phyloP scores from a whole-genome alignment of 257 asterid genomes.

The Lycium ferocissimum region DNA sequence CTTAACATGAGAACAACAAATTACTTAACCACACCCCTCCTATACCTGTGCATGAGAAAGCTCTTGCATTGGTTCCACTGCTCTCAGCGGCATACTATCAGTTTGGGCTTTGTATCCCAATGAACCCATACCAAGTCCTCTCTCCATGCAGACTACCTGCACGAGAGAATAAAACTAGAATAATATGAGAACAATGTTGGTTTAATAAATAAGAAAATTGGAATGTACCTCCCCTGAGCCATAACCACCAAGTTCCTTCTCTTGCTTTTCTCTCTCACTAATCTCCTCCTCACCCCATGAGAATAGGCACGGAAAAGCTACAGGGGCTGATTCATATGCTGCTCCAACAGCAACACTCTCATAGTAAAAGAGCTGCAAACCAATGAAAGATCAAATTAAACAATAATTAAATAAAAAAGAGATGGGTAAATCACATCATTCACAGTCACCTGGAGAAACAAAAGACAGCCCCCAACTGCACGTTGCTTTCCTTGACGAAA shows the following conservation, averaged over 20 bases:
- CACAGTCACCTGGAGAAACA: constrained; percentile 86
- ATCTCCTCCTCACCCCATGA: constrained; percentile 99
- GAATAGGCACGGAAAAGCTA: constrained; percentile 84
- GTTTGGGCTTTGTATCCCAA: constrained; percentile 61
- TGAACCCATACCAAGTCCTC: constrained; percentile 92
- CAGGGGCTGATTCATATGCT: constrained; percentile 82
- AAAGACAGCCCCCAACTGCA: constrained; percentile 98
- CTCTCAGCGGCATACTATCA: constrained; percentile 48
- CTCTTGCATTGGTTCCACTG: constrained; percentile 51
- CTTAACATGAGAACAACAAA: constrained; percentile 11
- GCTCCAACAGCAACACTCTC: constrained; percentile 97
- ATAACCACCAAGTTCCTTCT: constrained; percentile 94
- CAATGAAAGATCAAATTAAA: constrained; percentile 29
- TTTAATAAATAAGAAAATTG: constrained; percentile 19
- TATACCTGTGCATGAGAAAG: constrained; percentile 56
- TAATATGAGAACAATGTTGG: constrained; percentile 30
- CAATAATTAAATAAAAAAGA: not conserved
- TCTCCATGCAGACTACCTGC: constrained; percentile 95
- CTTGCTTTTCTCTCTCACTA: constrained; percentile 93
- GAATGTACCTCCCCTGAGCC: constrained; percentile 92
- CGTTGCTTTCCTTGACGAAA: constrained; percentile 99
- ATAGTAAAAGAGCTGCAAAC: constrained; percentile 86
- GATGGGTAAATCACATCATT: constrained; percentile 17
- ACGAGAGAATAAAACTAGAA: constrained; percentile 32
- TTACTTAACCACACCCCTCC: constrained; percentile 36